Evolutionary conservation across 176 grass and related monocot genomes (phyloP), one percentile per base, ranked within the genome.

Genomic region (Oryza glumipatula): DNA sequence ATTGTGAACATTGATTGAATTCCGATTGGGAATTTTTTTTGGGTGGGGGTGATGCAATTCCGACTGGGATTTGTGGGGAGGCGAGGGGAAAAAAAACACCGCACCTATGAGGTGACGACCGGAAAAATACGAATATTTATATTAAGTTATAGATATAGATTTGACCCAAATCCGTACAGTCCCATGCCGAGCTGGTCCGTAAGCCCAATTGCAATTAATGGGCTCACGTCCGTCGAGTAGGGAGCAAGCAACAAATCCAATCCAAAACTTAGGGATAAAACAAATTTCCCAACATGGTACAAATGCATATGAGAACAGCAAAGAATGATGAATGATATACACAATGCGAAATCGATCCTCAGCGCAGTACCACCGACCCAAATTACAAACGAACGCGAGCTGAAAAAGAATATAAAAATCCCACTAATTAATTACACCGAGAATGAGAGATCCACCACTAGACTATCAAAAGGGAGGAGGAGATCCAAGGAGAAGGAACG

Each of bases 391-490:
- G 60, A 68, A 76, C 39, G 66, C 73, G 16, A 49, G 36, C 14
- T 41, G 39, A 2, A 28, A 28, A 67, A 35, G 11, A 60, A 83
- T 51, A 83, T 51, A 43, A 74, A 56, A 9, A 63, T 17, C 26
- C 69, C 54, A 48, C 8, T 3, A 23, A 22, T 54, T 22, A 22
- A 63, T 63, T 63, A 52, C 33, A 16, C 58, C 82, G 54, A 24
- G 67, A 44, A 56, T 26, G 44, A 51, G 36, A 82, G 36, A 82
- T 77, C 54, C 45, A 45, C 81, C 35, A 45, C 87, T 79, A 80
- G 44, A 35, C 80, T 86, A 86, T 11, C 73, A 44, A 67, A 26
- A 76, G n/a, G 44, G 13, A 11, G 23, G 14, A 0, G 2, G 43
- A 44, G 43, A 44, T 44, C 43, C 1, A 14, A n/a, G 56, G 28